Conservation (phyloP, 768 basidiomycete genomes). For the Tulasnella sp. region DNA sequence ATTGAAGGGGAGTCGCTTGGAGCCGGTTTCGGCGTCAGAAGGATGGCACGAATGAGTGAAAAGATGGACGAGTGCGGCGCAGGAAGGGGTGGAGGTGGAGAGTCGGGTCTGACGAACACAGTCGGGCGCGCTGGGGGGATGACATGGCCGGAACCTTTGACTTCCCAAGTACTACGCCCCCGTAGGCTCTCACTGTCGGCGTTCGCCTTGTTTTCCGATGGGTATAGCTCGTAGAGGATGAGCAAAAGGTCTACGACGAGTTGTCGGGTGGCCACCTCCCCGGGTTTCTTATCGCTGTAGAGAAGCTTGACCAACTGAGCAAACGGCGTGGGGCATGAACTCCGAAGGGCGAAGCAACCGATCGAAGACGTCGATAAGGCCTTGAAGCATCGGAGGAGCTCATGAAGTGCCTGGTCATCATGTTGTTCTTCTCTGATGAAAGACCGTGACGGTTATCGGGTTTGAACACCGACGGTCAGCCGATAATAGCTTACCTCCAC, state of each 20-base stretch:
- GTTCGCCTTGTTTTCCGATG: slow-evolving; percentile 32
- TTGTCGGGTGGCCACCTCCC: slow-evolving; percentile 80
- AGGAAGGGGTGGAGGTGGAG: slow-evolving; percentile 51
- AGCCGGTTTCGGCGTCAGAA: slow-evolving; percentile 61
- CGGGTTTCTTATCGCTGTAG: slow-evolving; percentile 97
- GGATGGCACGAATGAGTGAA: slow-evolving; percentile 57
- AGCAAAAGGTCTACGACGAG: slow-evolving; percentile 79
- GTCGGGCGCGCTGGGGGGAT: slow-evolving; percentile 21
- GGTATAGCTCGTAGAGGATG: slow-evolving; percentile 84
- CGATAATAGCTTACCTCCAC: slow-evolving; percentile 65
- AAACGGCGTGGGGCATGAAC: slow-evolving; percentile 79
- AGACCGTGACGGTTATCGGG: slow-evolving; percentile 15
- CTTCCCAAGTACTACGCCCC: slow-evolving; percentile 14
- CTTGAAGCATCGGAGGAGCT: slow-evolving; percentile 86
- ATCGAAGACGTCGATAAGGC: slow-evolving; percentile 81
- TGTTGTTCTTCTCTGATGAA: slow-evolving; percentile 85
- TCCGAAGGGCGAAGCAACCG: slow-evolving; percentile 83
- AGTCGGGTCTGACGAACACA: slow-evolving; percentile 20
- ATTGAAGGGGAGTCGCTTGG: slow-evolving; percentile 48
- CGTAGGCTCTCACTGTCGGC: slow-evolving; percentile 22
- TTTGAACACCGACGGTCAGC: not conserved
- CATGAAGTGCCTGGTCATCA: slow-evolving; percentile 87
- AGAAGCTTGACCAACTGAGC: slow-evolving; percentile 68
- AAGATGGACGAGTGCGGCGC: slow-evolving; percentile 59
- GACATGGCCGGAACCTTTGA: slow-evolving; percentile 15